Evolutionary conservation across 1,284 basidiomycete species (phyloP).

Genomic region (Ceraceosorus bombacis): DNA sequence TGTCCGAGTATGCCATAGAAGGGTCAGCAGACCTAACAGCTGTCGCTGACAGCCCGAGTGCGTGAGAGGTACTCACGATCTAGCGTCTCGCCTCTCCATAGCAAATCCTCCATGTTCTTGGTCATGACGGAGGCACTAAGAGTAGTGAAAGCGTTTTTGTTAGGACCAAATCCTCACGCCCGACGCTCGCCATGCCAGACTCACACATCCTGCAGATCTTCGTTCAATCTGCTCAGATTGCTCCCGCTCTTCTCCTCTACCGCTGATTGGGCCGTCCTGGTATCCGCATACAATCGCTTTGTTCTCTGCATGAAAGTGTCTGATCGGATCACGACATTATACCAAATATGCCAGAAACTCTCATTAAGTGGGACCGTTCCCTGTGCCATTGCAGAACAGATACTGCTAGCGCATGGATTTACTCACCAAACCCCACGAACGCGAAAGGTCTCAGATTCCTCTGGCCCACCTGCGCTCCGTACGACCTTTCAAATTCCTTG

Average conservation of each 20-base stretch:
- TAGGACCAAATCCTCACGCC: not conserved
- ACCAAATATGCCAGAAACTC: not conserved
- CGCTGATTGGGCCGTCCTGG: conserved; percentile 71
- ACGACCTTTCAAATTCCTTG: conserved; percentile 68
- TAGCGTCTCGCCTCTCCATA: conserved; percentile 93
- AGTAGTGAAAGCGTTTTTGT: not conserved
- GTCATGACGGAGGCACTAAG: conserved; percentile 85
- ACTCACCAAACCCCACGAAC: conserved; percentile 41
- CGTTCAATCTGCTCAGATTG: conserved; percentile 79
- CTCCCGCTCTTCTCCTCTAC: conserved; percentile 49
- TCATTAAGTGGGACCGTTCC: no score
- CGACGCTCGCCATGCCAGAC: not conserved
- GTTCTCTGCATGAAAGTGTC: conserved; percentile 99
- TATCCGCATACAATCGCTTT: conserved; percentile 86
- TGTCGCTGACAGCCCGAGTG: not conserved
- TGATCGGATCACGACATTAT: conserved; percentile 42
- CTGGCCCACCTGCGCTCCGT: conserved; percentile 41
- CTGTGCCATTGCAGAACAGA: not conserved
- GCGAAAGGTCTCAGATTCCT: conserved; percentile 42
- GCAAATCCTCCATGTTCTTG: conserved; percentile 99
- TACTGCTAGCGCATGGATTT: not conserved
- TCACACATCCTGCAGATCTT: conserved; percentile 84
- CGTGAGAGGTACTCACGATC: conserved; percentile 56
- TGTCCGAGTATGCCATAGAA: conserved; percentile 4
- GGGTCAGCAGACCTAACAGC: not conserved